Percentiles rank a stretch among this genome's conserved stretches.
phyloP scores from a whole-genome alignment of 2,329 filamentous ascomycete species.

The Colletotrichum costaricense region DNA sequence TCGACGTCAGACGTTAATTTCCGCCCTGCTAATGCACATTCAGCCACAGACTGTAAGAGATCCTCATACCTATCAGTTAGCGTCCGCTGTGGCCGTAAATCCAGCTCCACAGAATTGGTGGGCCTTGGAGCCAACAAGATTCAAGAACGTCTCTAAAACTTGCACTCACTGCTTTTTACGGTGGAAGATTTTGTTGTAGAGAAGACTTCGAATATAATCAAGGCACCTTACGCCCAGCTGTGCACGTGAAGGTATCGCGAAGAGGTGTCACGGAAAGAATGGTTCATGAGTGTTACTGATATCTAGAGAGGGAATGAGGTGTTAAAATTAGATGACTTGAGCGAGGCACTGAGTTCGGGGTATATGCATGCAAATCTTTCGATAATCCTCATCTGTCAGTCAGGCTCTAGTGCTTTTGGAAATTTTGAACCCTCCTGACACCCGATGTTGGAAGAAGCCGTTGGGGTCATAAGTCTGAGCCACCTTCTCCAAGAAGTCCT shows the following conservation, averaged over 20 bases:
- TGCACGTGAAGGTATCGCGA: constrained; percentile 40
- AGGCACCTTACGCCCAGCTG: constrained; percentile 29
- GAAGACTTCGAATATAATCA: constrained; percentile 49
- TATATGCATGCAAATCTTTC: neutral
- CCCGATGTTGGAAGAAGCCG: constrained; percentile 47
- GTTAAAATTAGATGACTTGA: too few relatives aligned
- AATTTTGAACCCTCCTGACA: constrained; percentile 42
- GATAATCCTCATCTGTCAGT: too few relatives aligned
- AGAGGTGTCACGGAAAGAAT: neutral
- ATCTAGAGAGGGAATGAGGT: neutral
- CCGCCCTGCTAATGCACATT: too few relatives aligned
- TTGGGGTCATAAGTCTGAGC: constrained; percentile 47
- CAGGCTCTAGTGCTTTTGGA: neutral
- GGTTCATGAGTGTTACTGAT: neutral
- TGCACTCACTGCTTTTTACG: too few relatives aligned
- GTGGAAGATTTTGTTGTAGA: constrained; percentile 60
- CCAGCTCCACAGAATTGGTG: constrained; percentile 46
- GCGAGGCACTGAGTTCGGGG: neutral
- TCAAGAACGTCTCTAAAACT: constrained; percentile 68
- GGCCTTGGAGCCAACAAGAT: constrained; percentile 65
- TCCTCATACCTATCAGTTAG: too few relatives aligned
- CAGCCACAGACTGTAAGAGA: too few relatives aligned
- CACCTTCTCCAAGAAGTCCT: constrained; percentile 41
- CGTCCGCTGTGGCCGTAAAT: too few relatives aligned
- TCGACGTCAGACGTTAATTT: too few relatives aligned